A percentile compares a stretch with the other conserved stretches of the same genome.
These are phyloP conservation scores for Vicia villosa DNA, from an alignment of 306 rosid genomes.

Conservation along the genomic window DNA sequence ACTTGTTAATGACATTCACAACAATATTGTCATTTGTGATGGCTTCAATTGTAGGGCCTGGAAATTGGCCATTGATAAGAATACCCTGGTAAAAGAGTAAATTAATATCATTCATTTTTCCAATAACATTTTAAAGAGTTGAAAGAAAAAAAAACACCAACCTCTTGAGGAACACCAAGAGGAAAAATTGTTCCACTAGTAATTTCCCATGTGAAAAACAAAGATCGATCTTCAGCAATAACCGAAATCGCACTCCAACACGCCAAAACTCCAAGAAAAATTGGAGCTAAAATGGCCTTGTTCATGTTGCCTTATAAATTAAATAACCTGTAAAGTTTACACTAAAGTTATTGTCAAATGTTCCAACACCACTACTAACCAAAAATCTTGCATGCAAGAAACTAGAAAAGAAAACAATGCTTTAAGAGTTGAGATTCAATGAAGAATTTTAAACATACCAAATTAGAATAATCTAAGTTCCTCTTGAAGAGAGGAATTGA, in stretches of 20 bases:
- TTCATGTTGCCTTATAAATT: slow-evolving; percentile 42
- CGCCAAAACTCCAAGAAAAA: slow-evolving; percentile 51
- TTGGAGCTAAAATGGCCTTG: slow-evolving; percentile 34
- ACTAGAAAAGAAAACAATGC: neutral
- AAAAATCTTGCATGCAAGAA: neutral
- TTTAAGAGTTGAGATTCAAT: neutral
- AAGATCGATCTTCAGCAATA: slow-evolving; percentile 70
- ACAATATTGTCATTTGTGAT: slow-evolving; percentile 78
- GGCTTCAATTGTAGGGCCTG: slow-evolving; percentile 81
- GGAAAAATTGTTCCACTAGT: slow-evolving; percentile 70
- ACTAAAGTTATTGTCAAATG: neutral
- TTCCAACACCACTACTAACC: neutral
- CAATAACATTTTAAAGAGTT: neutral
- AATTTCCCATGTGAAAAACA: slow-evolving; percentile 61
- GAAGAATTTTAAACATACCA: slow-evolving; percentile 25
- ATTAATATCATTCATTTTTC: neutral
- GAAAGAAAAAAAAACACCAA: slow-evolving; percentile 16
- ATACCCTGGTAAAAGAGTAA: slow-evolving; percentile 53
- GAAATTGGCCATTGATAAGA: slow-evolving; percentile 85
- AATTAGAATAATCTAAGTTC: slow-evolving; percentile 14
- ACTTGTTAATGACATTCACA: slow-evolving; percentile 65
- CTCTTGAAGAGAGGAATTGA: slow-evolving; percentile 32
- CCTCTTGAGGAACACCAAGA: slow-evolving; percentile 76
- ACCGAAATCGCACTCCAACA: slow-evolving; percentile 49
- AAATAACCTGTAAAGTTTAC: neutral